These are phyloP conservation scores for Piromyces sp. DNA, from an alignment of 192 early-diverging fungal species.

Conservation along the genomic window DNA sequence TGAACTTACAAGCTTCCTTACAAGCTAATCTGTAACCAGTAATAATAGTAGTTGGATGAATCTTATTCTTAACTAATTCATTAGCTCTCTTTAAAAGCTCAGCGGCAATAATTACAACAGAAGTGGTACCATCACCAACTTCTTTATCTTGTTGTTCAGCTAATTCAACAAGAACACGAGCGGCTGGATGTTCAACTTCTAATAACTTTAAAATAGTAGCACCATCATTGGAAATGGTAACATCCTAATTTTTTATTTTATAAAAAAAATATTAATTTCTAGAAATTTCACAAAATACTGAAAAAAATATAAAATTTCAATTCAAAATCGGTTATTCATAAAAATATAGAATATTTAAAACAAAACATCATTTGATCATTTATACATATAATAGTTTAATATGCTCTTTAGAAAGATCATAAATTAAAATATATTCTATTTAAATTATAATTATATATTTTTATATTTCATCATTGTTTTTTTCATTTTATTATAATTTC, in stretches of 20 bases:
- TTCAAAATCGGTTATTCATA: no score
- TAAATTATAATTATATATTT: no score
- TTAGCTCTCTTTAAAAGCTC: slow-evolving; percentile 90
- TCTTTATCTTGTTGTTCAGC: slow-evolving; percentile 99
- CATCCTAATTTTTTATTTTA: slow-evolving; percentile 64
- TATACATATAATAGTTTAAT: no score
- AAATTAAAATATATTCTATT: no score
- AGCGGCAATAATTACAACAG: slow-evolving; percentile 96
- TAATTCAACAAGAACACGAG: slow-evolving; percentile 87
- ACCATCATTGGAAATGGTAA: slow-evolving; percentile 98
- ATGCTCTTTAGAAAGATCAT: no score
- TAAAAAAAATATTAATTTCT: no score
- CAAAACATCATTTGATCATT: no score
- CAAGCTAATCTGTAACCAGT: slow-evolving; percentile 89
- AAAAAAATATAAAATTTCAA: background rate
- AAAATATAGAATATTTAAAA: no score
- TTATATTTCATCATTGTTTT: no score
- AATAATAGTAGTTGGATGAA: slow-evolving; percentile 98
- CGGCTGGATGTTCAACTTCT: slow-evolving; percentile 97
- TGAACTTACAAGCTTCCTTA: slow-evolving; percentile 95
- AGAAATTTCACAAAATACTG: no score
- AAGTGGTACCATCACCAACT: slow-evolving; percentile 98
- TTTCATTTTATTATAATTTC: no score
- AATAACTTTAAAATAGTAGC: slow-evolving; percentile 92
- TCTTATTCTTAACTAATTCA: slow-evolving; percentile 95